These are phyloP conservation scores for Peronospora tabacina DNA, from an alignment of 352 stramenopile species.

Conservation along the genomic window DNA sequence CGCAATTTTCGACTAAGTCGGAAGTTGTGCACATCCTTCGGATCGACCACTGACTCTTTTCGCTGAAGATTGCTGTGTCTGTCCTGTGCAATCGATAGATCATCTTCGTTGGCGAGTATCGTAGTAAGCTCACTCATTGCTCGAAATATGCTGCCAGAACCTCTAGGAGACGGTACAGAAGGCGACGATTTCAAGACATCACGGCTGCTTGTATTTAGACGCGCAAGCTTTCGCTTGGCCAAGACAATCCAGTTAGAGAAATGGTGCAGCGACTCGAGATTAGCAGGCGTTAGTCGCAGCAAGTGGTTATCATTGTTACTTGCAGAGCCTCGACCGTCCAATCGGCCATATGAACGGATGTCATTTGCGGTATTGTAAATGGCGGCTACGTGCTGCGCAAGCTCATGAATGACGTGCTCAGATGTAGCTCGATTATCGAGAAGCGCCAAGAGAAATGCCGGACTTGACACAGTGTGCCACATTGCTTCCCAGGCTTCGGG, in stretches of 20 bases:
- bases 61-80: conserved; percentile 10
- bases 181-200: conserved; percentile 2
- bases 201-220: conserved; percentile 35
- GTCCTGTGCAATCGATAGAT: conserved; percentile 16
- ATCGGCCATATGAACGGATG: conserved; percentile 39
- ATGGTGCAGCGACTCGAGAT: conserved; percentile 67
- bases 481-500: conserved; percentile 29
- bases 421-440: conserved; percentile 32
- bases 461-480: conserved; percentile 45
- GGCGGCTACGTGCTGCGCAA: conserved; percentile 43
- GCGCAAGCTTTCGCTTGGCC: conserved; percentile 60
- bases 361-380: conserved; percentile 44
- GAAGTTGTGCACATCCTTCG: conserved; percentile 40
- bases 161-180: conserved; percentile 19
- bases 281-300: conserved; percentile 39
- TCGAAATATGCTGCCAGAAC: conserved; percentile 17
- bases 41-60: conserved; percentile 27
- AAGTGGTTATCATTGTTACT: conserved; percentile 17
- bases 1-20: conserved; percentile 66
- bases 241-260: conserved; percentile 77
- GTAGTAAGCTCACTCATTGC: conserved; percentile 46
- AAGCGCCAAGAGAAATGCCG: conserved; percentile 60
- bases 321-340: conserved; percentile 20
- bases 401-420: conserved; percentile 43
- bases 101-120: conserved; percentile 31